These are phyloP conservation scores for Aspergillus indologenus DNA, from an alignment of 495 filamentous ascomycete genomes.

Conservation along the genomic window DNA sequence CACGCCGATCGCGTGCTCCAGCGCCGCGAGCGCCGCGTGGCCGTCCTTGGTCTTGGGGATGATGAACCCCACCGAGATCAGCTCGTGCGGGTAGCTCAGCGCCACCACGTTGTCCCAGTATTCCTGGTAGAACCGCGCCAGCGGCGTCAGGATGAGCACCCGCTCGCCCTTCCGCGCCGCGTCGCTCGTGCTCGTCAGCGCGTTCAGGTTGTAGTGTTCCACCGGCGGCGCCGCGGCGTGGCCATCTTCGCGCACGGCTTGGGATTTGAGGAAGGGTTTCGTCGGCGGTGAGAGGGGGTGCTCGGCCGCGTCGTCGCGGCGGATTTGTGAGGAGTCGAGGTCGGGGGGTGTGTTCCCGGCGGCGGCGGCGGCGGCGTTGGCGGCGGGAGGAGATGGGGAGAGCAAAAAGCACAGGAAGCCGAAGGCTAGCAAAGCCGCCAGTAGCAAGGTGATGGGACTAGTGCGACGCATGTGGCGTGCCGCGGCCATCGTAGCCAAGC, in stretches of 20 bases:
- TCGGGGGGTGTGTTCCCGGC: constrained; percentile 1
- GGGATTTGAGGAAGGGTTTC: constrained; percentile 73
- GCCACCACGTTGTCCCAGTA: constrained; percentile 95
- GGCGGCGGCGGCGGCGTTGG: constrained; percentile 29
- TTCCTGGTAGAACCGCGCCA: constrained; percentile 85
- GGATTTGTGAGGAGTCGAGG: constrained; percentile 38
- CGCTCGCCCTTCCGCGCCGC: constrained; percentile 77
- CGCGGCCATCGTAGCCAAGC: constrained; percentile 44
- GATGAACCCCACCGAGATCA: constrained; percentile 96
- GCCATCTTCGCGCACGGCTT: constrained; percentile 52
- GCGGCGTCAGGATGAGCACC: constrained; percentile 86
- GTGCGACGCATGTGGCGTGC: constrained; percentile 62
- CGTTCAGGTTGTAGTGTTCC: constrained; percentile 90
- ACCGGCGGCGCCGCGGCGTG: constrained; percentile 74
- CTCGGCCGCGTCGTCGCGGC: constrained; percentile 58
- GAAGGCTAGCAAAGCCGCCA: constrained; percentile 57
- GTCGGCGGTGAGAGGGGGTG: constrained; percentile 79
- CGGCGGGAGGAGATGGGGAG: constrained; percentile 40
- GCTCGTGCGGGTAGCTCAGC: constrained; percentile 84
- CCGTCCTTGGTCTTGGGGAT: constrained; percentile 87
- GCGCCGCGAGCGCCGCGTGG: constrained; percentile 70
- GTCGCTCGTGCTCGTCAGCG: constrained; percentile 73
- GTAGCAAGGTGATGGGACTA: constrained; percentile 62
- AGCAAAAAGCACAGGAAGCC: constrained; percentile 67
- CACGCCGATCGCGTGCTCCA: constrained; percentile 80